Percentiles rank a stretch among this genome's conserved stretches.
phyloP scores from a whole-genome alignment of 148 eudicot genomes.

The Tetragonia tetragonoides region DNA sequence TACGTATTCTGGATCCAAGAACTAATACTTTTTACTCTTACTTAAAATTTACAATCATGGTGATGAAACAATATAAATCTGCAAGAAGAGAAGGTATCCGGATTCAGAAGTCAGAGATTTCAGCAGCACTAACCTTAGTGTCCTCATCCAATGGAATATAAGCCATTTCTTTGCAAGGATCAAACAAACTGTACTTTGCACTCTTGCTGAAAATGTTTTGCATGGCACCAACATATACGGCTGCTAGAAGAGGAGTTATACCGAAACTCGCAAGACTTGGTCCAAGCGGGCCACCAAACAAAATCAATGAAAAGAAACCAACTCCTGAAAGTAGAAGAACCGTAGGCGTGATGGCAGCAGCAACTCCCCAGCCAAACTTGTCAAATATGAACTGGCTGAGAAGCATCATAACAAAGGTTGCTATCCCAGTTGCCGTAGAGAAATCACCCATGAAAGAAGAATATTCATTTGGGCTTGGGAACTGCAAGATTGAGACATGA shows the following conservation, averaged over 20 bases:
- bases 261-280: slow-evolving; percentile 71
- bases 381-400: slow-evolving; percentile 89
- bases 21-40: neutral
- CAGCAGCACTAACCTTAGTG: slow-evolving; percentile 68
- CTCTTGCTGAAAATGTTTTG: slow-evolving; percentile 99
- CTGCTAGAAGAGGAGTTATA: slow-evolving; percentile 94
- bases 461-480: slow-evolving; percentile 96
- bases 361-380: slow-evolving; percentile 98
- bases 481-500: slow-evolving; percentile 40
- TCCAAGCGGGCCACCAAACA: slow-evolving; percentile 74
- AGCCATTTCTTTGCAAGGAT: slow-evolving; percentile 99
- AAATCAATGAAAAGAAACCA: slow-evolving; percentile 87
- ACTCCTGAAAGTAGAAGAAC: slow-evolving; percentile 88
- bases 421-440: slow-evolving; percentile 97
- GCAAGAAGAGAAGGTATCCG: neutral
- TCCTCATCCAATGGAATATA: slow-evolving; percentile 99
- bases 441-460: slow-evolving; percentile 99
- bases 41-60: neutral
- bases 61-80: neutral
- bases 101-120: neutral
- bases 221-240: slow-evolving; percentile 94
- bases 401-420: slow-evolving; percentile 94
- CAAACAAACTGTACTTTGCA: slow-evolving; percentile 96
- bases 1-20: slow-evolving; percentile 1
- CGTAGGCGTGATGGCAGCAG: slow-evolving; percentile 92